Base-by-base conservation (phyloP, 345 rosid genomes). In the Populus davidiana region DNA sequence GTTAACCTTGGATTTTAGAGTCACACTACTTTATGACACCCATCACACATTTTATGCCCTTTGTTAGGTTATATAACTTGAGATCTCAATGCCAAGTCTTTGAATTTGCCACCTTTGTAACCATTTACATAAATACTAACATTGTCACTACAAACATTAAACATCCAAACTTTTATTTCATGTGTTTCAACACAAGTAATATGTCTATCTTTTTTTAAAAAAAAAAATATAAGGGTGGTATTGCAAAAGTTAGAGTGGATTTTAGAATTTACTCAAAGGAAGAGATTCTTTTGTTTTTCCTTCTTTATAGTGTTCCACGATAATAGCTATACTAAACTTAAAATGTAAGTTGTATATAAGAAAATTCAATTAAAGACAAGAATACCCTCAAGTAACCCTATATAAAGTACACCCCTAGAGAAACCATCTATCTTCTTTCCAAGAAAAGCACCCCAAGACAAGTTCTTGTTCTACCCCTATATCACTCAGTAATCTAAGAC, bases 291-390 rank as follows among this genome's bases (percentile, higher is more conserved):
- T 23, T 47, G 8, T 73, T 56, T 73, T 74, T 63, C 29, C 44
- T 12, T 33, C 33, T 61, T 61, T 39, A 41, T 54, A 61, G 54
- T 61, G 18, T 39, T 36, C 35, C 27, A n/a, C n/a, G 17, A 38
- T 21, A 18, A 62, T 71, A 65, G 5, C 38, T 68, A 80, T 87
- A 65, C 86, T 83, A 82, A 71, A 33, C 86, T 77, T 81, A 78
- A 80, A 41, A 21, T 10, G 65, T 79, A 81, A 85, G 82, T 39
- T 31, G 17, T 29, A 20, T 78, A 81, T 66, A 74, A 39, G 69
- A 78, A 29, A 25, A 29, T 41, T 66, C 50, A 38, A 33, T 39
- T 25, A 71, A 83, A 81, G 83, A 70, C 79, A 83, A 82, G 84
- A 77, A 79, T 78, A 61, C 47, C 12, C 47, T 72, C 71, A 23